Evolutionary conservation across 441 rosid species (phyloP).

Genomic region (Biscutella laevigata): DNA sequence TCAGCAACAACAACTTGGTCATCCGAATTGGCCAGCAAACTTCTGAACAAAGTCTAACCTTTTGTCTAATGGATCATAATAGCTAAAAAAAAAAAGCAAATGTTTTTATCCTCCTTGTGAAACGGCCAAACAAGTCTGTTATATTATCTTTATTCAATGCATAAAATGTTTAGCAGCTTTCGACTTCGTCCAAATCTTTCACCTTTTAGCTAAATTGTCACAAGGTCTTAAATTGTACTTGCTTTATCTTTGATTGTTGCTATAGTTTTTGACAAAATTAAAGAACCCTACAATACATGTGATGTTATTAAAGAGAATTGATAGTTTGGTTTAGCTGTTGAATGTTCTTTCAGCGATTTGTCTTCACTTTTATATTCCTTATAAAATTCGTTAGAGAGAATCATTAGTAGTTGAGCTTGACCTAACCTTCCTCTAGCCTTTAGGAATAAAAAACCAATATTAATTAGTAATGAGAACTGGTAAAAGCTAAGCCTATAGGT

Average conservation of each 20-base stretch:
- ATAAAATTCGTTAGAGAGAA: constrained; percentile 13
- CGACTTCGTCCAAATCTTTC: no score
- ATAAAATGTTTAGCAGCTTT: constrained; percentile 22
- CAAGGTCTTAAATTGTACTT: no score
- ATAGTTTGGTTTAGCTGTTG: constrained; percentile 8
- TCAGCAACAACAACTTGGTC: constrained; percentile 86
- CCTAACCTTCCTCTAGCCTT: constrained; percentile 15
- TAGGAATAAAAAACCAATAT: constrained; percentile 7
- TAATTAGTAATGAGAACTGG: constrained; percentile 8
- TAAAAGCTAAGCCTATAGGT: constrained; percentile 17
- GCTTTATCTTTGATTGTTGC: neutral
- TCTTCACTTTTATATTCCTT: neutral
- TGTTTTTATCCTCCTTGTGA: constrained; percentile 36
- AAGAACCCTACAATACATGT: constrained; percentile 20
- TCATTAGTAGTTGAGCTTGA: constrained; percentile 26
- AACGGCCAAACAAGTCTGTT: constrained; percentile 34
- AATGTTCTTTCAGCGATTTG: constrained; percentile 3
- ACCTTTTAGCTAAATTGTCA: no score
- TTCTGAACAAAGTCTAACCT: constrained; percentile 55
- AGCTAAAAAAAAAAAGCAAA: constrained; percentile 45
- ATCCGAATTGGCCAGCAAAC: constrained; percentile 81
- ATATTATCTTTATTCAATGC: constrained; percentile 38
- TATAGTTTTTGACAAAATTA: neutral
- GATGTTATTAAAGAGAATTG: neutral
- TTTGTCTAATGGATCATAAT: constrained; percentile 48